Base-by-base conservation (phyloP, 2,329 filamentous ascomycete species). In the Beauveria asiatica region DNA sequence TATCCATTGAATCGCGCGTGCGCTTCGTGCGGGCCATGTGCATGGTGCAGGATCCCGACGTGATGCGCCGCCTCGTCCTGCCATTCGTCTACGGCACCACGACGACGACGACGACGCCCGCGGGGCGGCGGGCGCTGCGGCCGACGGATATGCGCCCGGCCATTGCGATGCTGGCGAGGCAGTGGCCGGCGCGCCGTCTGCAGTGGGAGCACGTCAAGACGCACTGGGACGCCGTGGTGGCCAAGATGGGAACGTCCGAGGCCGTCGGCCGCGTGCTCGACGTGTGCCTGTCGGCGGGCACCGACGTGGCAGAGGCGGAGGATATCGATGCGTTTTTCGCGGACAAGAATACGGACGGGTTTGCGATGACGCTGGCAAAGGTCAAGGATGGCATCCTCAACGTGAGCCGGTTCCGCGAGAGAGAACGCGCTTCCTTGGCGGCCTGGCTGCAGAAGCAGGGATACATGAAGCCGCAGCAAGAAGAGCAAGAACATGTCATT, bases 301-400 rank as follows among this genome's bases (percentile, higher is more conserved):
- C 89, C 3, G 86, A 91, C 67, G 75, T 78, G 17, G 81, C 83
- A 63, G 80, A 84, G 17, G 82, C 90, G 63, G 80, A 85, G 65
- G 91, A 97, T 59, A 95, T 99, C 67, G 81, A 87, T 53, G 72
- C 75, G 2, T 99, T 99, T 80, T 99, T 97, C 78, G 80, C 83
- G 66, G 82, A 83, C 67, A 96, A 93, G 79, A 89, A 97, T 69
- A 93, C 89, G 17, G 84, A 85, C 67, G 89, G 87, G 48, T 97
- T 92, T 73, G 89, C 95, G 71, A 86, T 93, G 59, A 92, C 90
- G 5, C 76, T 99, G 57, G 87, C 88, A 64, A 90, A 95, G 65
- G 87, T 92, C 63, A 86, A 86, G 71, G 94, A 97, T 72, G 23
- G 33, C 23, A 56, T 56, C 16, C 1, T 50, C 37, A 60, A 45